Conservation (phyloP, 768 basidiomycete species). For the Psilocybe sp. region DNA sequence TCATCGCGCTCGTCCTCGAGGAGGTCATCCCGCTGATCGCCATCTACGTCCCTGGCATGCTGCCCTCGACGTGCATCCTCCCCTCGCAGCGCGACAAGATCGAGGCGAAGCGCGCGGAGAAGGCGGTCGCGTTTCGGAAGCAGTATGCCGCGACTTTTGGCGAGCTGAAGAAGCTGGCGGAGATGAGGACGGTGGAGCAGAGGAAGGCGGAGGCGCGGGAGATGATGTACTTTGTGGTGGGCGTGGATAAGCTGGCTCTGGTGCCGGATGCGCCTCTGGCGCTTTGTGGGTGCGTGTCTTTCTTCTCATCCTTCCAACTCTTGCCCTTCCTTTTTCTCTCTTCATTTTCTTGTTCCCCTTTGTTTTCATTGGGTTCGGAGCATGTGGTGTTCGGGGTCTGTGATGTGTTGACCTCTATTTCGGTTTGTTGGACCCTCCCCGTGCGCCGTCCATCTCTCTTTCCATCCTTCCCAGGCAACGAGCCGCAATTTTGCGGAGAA, state of each 20-base stretch:
- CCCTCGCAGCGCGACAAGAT: conserved; percentile 73
- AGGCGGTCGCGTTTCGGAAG: conserved; percentile 37
- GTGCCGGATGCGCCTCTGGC: conserved; percentile 33
- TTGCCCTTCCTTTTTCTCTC: conserved; percentile 1
- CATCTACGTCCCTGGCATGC: conserved; percentile 78
- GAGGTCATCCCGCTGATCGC: conserved; percentile 83
- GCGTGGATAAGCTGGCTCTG: background rate
- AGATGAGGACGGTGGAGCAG: conserved; percentile 28
- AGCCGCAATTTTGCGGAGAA: too few relatives aligned
- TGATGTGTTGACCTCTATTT: too few relatives aligned
- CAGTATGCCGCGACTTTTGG: conserved; percentile 34
- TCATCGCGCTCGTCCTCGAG: conserved; percentile 73
- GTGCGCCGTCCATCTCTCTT: too few relatives aligned
- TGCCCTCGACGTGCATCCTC: conserved; percentile 85
- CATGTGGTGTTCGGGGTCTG: background rate
- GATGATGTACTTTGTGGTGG: too few relatives aligned
- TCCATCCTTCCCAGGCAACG: too few relatives aligned
- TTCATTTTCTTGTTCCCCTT: background rate
- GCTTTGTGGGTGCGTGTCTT: conserved; percentile 54
- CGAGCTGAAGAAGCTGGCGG: conserved; percentile 25
- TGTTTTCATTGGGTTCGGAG: background rate
- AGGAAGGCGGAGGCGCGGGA: conserved; percentile 8
- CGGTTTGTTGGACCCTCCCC: too few relatives aligned
- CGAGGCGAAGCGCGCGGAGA: conserved; percentile 50
- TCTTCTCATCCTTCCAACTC: background rate